Percentiles rank a stretch among this genome's conserved stretches.
phyloP scores from a whole-genome alignment of 306 rosid species.

The Acacia crassicarpa region DNA sequence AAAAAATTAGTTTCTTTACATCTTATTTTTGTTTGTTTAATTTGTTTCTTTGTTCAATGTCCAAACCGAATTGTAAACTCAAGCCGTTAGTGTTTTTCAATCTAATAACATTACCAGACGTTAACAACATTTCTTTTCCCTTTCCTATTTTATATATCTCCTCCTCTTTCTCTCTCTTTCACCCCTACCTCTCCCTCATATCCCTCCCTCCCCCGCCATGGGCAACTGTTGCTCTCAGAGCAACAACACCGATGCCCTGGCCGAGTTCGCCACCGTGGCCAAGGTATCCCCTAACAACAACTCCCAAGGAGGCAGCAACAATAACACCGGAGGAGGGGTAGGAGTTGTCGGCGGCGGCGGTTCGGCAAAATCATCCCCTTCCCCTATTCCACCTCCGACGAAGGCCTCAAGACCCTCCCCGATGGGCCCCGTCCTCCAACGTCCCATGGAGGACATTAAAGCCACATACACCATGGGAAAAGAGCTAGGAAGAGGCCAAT shows the following conservation, averaged over 20 bases:
- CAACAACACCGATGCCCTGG: no score
- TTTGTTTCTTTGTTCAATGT: neutral
- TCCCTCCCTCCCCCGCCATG: no score
- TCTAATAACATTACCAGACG: no score
- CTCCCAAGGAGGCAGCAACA: neutral
- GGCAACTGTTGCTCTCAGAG: no score
- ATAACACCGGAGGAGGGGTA: neutral
- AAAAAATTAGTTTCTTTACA: neutral
- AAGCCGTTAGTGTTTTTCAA: no score
- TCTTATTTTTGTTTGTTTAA: neutral
- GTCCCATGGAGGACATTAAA: constrained; percentile 86
- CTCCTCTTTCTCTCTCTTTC: no score
- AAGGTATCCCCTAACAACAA: no score
- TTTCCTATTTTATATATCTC: no score
- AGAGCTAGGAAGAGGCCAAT: constrained; percentile 92
- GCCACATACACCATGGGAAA: constrained; percentile 64
- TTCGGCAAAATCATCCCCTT: neutral
- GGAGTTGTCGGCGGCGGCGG: neutral
- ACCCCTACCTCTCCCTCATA: no score
- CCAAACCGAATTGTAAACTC: no score
- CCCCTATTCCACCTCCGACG: neutral
- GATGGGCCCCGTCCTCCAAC: constrained; percentile 71
- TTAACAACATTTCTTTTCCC: no score
- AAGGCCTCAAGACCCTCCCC: neutral
- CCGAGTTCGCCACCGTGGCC: no score